Base-by-base conservation (phyloP, 768 basidiomycete genomes). In the Collybiopsis confluens region DNA sequence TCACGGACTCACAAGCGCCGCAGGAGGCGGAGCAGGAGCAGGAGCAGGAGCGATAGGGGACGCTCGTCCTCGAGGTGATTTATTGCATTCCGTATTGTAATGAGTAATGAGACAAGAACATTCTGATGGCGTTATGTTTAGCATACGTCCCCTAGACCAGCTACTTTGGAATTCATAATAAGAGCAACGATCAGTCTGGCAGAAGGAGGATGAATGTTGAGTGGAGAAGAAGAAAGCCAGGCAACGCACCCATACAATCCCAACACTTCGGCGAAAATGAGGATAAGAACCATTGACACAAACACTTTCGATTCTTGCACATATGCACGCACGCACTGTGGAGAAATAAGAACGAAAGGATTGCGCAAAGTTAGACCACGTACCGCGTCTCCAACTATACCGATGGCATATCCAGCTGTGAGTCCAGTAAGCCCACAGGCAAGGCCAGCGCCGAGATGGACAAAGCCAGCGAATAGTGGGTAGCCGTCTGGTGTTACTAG, bases 231-330 rank as follows among this genome's bases (percentile, higher is more conserved):
- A 28, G 20, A 47, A 35, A 21, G 33, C 26, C 35, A 30, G 50
- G 2, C 46, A 4, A 70, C 84, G 58, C 64, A 88, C 85, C 90
- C 91, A 63, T 92, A 93, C 52, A 96, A 69, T 35, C 94, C 94
- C 55, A 97, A 73, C 21, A 97, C 94, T 68, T 96, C 93, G 6
- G 85, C 86, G 60, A 92, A 93, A 59, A 92, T 92, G 65, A 98
- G 83, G 58, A 98, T 95, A 38, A 98, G 84, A 18, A 98, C 92
- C 95, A 98, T 98, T 6, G 87, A 78, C 20, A 98, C 95, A 65
- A 95, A 98, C 24, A 98, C 84, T 66, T 83, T 87, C 57, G 86
- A 86, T 72, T 97, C 94, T 62, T 92, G 81, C 23, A 97, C 81
- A 65, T 92, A 97, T 57, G 92, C 92, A 55, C 93, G 82, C 15